These are phyloP conservation scores for Acanthamoeba castellanii DNA, from an alignment of 208 protist genomes.

Conservation along the genomic window DNA sequence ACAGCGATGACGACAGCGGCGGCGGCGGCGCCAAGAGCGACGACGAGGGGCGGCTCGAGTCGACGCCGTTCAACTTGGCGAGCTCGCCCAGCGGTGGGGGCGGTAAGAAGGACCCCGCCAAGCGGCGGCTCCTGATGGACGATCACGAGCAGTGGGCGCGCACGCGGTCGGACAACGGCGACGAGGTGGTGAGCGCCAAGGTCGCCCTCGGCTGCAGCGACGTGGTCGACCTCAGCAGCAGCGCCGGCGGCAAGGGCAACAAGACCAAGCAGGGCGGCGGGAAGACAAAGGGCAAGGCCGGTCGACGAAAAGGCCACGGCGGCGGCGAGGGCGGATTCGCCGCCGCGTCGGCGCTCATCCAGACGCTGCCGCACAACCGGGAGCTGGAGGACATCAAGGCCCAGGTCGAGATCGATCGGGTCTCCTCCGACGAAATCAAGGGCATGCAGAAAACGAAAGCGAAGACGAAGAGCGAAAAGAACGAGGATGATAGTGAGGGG, in stretches of 20 bases:
- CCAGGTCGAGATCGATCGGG: slow-evolving; percentile 54
- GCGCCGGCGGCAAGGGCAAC: neutral
- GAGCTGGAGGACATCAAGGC: slow-evolving; percentile 36
- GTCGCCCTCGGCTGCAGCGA: too few relatives aligned
- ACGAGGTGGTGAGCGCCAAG: neutral
- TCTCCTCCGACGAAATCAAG: neutral
- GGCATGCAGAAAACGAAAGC: neutral
- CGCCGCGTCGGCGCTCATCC: neutral
- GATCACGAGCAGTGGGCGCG: slow-evolving; percentile 48
- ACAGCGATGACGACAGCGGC: neutral
- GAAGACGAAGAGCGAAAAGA: neutral
- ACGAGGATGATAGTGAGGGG: neutral
- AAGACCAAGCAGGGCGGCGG: neutral
- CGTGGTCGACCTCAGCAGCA: too few relatives aligned
- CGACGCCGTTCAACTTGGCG: too few relatives aligned
- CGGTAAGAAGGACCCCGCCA: too few relatives aligned
- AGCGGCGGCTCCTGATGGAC: neutral
- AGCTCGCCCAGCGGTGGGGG: too few relatives aligned
- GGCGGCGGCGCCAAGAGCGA: neutral
- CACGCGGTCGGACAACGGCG: neutral
- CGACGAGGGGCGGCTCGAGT: neutral
- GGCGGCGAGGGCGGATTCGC: neutral
- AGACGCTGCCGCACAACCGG: slow-evolving; percentile 34
- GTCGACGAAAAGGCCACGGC: neutral
- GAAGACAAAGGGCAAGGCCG: neutral